phyloP scores from a whole-genome alignment of 225 moss, liverwort and hornwort genomes.

The Rhytidiadelphus loreus region DNA sequence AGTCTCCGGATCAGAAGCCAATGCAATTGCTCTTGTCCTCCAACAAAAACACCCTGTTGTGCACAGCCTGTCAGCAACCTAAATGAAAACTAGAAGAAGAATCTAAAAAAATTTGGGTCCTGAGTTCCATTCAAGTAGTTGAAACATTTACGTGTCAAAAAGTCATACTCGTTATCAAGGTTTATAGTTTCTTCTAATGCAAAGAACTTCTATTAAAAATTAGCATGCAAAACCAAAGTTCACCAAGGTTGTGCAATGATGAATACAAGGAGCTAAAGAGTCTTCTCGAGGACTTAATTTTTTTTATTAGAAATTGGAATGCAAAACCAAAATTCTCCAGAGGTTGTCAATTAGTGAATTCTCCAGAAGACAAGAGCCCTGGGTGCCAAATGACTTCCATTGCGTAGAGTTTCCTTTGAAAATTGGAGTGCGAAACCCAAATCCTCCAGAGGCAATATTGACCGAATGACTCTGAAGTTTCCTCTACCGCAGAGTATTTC shows the following conservation, averaged over 20 bases:
- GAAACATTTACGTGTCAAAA: background rate
- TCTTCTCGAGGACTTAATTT: no score
- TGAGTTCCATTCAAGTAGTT: background rate
- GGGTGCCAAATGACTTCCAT: background rate
- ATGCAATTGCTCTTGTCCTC: slow-evolving; percentile 66
- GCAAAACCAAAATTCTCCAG: background rate
- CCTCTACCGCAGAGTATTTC: background rate
- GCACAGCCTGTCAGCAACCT: background rate
- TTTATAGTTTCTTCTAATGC: background rate
- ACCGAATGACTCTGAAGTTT: background rate
- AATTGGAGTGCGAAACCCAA: background rate
- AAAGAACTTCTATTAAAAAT: background rate
- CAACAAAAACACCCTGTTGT: slow-evolving; percentile 71
- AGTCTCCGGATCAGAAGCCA: slow-evolving; percentile 39
- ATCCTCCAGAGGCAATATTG: background rate
- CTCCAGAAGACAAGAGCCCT: background rate
- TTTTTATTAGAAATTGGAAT: background rate
- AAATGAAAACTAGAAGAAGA: background rate
- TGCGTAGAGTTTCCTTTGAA: background rate
- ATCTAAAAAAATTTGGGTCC: background rate
- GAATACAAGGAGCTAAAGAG: background rate
- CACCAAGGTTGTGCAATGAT: background rate
- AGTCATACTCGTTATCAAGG: background rate
- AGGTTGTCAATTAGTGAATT: background rate
- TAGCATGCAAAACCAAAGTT: background rate